Base-by-base conservation (phyloP, 2,329 filamentous ascomycete species). In the Hypoxylon sp. region DNA sequence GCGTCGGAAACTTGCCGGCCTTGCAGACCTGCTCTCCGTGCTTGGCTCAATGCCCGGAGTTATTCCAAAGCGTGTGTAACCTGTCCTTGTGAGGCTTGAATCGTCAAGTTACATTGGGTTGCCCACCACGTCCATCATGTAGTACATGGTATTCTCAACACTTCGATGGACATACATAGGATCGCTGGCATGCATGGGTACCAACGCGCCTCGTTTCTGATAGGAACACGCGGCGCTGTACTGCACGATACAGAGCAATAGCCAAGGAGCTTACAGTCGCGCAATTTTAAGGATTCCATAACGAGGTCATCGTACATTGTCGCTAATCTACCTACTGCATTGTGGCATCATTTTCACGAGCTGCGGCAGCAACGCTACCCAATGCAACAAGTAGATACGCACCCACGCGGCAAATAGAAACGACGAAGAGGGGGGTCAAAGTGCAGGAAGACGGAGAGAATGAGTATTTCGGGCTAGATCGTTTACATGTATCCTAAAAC, bases 341-440 rank as follows among this genome's bases (percentile, higher is more conserved):
- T 51, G 63, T 65, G 65, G 49, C 62, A 64, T 64, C 68, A 67
- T 69, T 19, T 52, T 62, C 60, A 65, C 49, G 48, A 48, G 63
- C 41, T 49, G 17, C 28, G 41, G 45, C 45, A 45, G 30, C 63
- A 43, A 49, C 38, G 45, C 30, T 51, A 46, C 55, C 68, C 60
- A 70, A 68, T 68, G 46, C 53, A 32, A 62, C 53, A 21, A n/a
- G 23, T 23, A 45, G 45, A 43, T 23, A 46, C 32, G 6, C 60
- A 55, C 25, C 13, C 43, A 38, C 34, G 49, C 56, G 48, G 49
- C 45, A 66, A 50, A 60, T 49, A 53, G 43, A 53, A 62, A 19
- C 38, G 30, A 17, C 41, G 52, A 66, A 34, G 55, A 59, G 62
- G 49, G 50, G 55, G 52, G 60, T 28, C 30, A 59, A 59, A 38